Conservation (phyloP, 163 green algal species). For the Chlamydomonas reinhardtii region DNA sequence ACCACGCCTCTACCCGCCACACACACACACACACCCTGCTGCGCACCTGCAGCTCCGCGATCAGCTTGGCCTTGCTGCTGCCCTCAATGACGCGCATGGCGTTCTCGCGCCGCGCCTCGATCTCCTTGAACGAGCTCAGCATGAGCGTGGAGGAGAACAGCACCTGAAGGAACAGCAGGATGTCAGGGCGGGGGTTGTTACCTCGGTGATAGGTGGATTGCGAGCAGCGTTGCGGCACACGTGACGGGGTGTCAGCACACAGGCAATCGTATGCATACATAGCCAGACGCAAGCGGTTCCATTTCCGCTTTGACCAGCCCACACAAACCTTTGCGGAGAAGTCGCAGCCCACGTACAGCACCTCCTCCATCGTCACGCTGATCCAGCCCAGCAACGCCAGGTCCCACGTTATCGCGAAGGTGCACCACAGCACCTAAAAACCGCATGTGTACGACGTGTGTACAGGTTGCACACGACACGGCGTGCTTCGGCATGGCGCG, state of each 20-base stretch:
- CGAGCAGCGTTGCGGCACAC: too few species aligned
- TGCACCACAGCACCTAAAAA: slow-evolving; percentile 62
- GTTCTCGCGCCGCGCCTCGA: slow-evolving; percentile 56
- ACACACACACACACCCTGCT: not conserved
- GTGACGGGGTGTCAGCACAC: too few species aligned
- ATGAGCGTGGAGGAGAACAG: slow-evolving; percentile 65
- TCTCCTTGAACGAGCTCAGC: slow-evolving; percentile 66
- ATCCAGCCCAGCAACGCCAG: slow-evolving; percentile 55
- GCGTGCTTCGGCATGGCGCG: too few species aligned
- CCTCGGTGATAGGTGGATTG: not conserved
- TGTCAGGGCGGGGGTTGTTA: too few species aligned
- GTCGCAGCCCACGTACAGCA: slow-evolving; percentile 60
- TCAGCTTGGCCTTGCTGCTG: slow-evolving; percentile 57
- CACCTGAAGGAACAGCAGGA: slow-evolving; percentile 37
- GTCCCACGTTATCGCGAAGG: slow-evolving; percentile 64
- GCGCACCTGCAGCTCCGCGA: slow-evolving; percentile 53
- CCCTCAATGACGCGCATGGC: slow-evolving; percentile 67
- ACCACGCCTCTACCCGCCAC: too few species aligned
- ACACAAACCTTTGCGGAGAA: slow-evolving; percentile 60
- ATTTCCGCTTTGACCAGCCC: not conserved
- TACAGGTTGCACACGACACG: too few species aligned
- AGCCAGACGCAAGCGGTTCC: too few species aligned
- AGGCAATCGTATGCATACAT: too few species aligned
- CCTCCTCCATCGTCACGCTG: slow-evolving; percentile 52
- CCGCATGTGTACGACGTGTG: too few species aligned